phyloP scores from a whole-genome alignment of 73 alveolate species.

The Tetrahymena elliotti region DNA sequence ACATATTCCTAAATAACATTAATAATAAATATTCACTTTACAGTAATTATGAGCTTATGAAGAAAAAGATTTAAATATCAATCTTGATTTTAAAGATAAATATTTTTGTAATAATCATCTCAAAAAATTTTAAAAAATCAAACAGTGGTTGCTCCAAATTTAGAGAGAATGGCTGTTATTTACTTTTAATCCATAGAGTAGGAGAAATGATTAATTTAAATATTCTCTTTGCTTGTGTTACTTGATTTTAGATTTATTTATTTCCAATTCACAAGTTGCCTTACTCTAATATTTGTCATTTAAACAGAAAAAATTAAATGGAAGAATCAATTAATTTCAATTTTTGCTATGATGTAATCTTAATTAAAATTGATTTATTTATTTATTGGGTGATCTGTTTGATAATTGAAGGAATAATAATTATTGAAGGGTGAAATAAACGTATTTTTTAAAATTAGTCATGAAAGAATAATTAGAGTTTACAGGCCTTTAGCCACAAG shows the following conservation, averaged over 20 bases:
- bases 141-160: background rate
- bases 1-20: too few species aligned
- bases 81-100: too few species aligned
- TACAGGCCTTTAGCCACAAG: slow-evolving; percentile 31
- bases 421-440: background rate
- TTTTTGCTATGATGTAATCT: background rate
- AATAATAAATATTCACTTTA: too few species aligned
- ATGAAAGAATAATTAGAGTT: slow-evolving; percentile 26
- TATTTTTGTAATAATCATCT: background rate
- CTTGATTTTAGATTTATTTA: background rate
- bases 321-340: background rate
- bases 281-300: background rate
- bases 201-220: background rate
- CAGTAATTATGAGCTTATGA: too few species aligned
- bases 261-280: background rate
- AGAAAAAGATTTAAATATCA: background rate
- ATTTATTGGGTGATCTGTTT: background rate
- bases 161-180: background rate
- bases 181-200: background rate
- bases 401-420: background rate
- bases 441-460: slow-evolving; percentile 7
- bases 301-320: background rate
- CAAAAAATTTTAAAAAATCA: background rate
- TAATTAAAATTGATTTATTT: background rate
- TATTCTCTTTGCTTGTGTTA: background rate